A percentile compares a stretch with the other conserved stretches of the same genome.
phyloP scores from a whole-genome alignment of 2,329 filamentous ascomycete genomes.

The Ceratocystis ficicola region DNA sequence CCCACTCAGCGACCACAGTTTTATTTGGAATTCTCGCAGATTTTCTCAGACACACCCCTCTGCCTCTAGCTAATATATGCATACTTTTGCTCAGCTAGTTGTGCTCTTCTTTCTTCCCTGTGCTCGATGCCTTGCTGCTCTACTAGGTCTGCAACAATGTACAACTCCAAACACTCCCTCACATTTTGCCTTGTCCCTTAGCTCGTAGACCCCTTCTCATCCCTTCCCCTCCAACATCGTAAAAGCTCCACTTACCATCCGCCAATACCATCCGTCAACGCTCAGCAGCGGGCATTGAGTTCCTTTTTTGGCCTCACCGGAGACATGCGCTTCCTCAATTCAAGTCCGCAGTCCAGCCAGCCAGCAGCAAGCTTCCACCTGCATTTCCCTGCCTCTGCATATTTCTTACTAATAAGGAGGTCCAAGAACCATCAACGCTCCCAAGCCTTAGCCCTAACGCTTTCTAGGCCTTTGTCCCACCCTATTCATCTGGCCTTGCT shows the following conservation, averaged over 20 bases:
- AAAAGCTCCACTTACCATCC: neutral
- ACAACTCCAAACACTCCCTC: neutral
- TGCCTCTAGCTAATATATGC: neutral
- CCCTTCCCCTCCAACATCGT: neutral
- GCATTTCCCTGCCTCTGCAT: too few species aligned
- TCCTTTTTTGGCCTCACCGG: neutral
- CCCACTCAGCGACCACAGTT: neutral
- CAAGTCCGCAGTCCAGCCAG: too few species aligned
- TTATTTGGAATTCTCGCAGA: neutral
- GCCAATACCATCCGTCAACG: neutral
- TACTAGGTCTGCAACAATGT: neutral
- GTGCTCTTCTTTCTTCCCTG: neutral
- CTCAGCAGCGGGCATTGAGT: neutral
- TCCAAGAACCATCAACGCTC: too few species aligned
- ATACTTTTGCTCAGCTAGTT: neutral
- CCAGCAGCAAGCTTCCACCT: too few species aligned
- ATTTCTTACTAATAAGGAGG: too few species aligned
- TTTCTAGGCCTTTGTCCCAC: neutral
- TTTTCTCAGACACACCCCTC: neutral
- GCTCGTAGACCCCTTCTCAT: neutral
- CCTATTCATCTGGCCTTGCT: neutral
- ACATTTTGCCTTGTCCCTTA: neutral
- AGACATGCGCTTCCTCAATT: too few species aligned
- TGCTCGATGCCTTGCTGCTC: neutral
- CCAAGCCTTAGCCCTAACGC: too few species aligned